Evolutionary conservation across 352 stramenopile genomes (phyloP).

Genomic region (Hyaloperonospora arabidopsidis): DNA sequence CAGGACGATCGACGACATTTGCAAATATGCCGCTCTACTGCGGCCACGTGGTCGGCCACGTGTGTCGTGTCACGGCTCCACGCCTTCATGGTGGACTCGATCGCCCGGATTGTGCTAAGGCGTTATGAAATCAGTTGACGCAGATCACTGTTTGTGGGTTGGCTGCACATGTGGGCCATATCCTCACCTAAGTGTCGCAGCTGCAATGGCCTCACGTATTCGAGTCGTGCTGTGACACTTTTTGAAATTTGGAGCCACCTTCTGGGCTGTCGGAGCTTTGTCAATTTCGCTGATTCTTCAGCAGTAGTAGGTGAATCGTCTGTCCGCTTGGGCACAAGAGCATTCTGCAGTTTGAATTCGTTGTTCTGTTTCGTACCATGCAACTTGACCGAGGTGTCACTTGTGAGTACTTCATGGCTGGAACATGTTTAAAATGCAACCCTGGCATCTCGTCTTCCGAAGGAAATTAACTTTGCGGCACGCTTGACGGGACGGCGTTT

Average conservation of each 20-base stretch:
- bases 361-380: constrained; percentile 38
- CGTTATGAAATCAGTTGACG: no score
- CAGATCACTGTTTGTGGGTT: constrained; percentile 11
- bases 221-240: constrained; percentile 15
- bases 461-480: constrained; percentile 26
- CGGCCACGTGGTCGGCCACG: no score
- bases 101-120: no score
- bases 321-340: constrained; percentile 21
- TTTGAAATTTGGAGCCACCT: constrained; percentile 22
- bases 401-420: constrained; percentile 33
- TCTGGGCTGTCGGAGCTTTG: constrained; percentile 27
- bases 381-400: constrained; percentile 33
- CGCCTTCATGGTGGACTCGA: no score
- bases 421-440: constrained; percentile 39
- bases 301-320: constrained; percentile 29
- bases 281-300: constrained; percentile 26
- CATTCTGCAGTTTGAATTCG: constrained; percentile 23
- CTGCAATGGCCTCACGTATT: constrained; percentile 23
- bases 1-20: no score
- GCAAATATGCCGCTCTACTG: no score
- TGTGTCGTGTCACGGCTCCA: no score
- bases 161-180: no score
- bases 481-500: constrained; percentile 42
- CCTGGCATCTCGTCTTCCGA: constrained; percentile 38
- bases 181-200: constrained; percentile 23